Percentiles rank a stretch among this genome's conserved stretches.
Evolutionary conservation across 768 basidiomycete species (phyloP).

Genomic region (Naganishia antarctica): DNA sequence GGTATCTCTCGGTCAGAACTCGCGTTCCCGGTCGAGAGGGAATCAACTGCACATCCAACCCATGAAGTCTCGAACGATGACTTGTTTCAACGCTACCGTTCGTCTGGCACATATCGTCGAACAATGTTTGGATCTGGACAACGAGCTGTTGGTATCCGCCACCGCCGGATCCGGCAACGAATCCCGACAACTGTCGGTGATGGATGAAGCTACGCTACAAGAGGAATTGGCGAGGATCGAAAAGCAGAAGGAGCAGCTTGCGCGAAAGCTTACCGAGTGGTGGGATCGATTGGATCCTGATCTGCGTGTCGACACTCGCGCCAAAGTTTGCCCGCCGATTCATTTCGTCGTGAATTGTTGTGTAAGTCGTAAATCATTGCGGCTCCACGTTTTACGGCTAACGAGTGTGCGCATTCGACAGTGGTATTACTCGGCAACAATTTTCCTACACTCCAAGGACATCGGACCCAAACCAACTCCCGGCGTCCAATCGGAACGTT

Average conservation of each 20-base stretch:
- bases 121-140: constrained; percentile 35
- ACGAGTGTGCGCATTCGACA: constrained; percentile 16
- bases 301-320: constrained; percentile 25
- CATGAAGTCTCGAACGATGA: constrained; percentile 1
- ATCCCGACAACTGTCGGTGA: constrained; percentile 6
- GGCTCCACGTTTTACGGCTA: no score
- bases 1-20: constrained; percentile 8
- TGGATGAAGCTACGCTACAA: neutral
- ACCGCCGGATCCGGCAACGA: neutral
- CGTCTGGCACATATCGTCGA: constrained; percentile 33
- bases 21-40: neutral
- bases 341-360: constrained; percentile 36
- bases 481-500: constrained; percentile 19
- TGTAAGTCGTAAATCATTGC: constrained; percentile 29
- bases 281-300: constrained; percentile 22
- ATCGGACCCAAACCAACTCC: constrained; percentile 19
- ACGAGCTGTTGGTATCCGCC: neutral
- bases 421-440: constrained; percentile 39
- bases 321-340: constrained; percentile 30
- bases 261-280: constrained; percentile 31
- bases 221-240: neutral
- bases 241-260: constrained; percentile 21
- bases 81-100: constrained; percentile 12
- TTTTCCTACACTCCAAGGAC: constrained; percentile 37
- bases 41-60: constrained; percentile 12